Base-by-base conservation (phyloP, 2,329 filamentous ascomycete genomes). In the Emericellopsis cladophorae region DNA sequence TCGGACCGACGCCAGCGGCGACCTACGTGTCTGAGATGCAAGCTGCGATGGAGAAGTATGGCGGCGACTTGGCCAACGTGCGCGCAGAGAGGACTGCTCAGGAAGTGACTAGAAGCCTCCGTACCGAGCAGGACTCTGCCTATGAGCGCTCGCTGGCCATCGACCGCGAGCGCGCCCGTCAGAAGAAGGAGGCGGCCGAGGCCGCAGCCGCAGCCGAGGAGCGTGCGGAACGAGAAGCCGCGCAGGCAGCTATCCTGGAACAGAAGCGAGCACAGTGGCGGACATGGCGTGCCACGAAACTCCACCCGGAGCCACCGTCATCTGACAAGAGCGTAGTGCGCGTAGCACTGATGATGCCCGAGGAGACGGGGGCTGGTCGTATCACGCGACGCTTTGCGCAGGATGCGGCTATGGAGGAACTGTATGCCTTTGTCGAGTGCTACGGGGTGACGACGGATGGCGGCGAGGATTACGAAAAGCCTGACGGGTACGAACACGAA, bases 401-500 rank as follows among this genome's bases (percentile, higher is more conserved):
- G 1, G 67, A 76, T n/a, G 76, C 84, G 0, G 70, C 74, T 2
- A 66, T 96, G 31, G 90, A 96, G 56, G 88, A 95, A 53, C 64
- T 98, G 6, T 96, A 96, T 59, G 92, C 90, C 0, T 95, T 94
- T 62, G 88, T 96, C 3, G 92, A 98, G 55, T 96, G 90, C 62
- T 81, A 88, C 56, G 59, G 58, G 15, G 49, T 46, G 12, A 47
- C 49, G 31, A 47, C 40, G 38, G 15, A 11, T n/a, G 52, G 49
- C 4, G 57, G 61, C 14, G 56, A 64, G 26, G 60, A 57, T 16
- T 57, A 59, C 1, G 53, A 61, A 4, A 61, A 76, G 49, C 86
- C 87, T 0, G 65, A 70, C 18, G 75, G 65, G 11, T 96, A 92
- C 55, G 68, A 79, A 48, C 89, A 96, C 57, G 68, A 79, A 50